Base-by-base conservation (phyloP, 345 rosid species). In the Populus simonii region DNA sequence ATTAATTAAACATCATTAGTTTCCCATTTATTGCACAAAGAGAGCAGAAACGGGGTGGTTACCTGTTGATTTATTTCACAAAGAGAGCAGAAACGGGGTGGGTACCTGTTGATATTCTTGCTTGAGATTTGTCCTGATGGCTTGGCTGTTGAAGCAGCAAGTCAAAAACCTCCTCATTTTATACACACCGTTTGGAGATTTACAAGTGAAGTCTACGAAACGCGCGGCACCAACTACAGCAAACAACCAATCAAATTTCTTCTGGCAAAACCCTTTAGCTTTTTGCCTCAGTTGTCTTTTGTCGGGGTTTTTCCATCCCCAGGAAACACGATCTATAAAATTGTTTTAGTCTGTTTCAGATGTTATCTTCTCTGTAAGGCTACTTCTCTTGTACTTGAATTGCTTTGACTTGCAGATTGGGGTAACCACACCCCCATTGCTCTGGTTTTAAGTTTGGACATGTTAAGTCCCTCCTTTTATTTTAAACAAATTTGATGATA, bases 351-450 rank as follows among this genome's bases (percentile, higher is more conserved):
- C 51, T 45, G 51, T 45, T 47, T 47, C 16, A 15, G 53, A 47
- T 47, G 18, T 43, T 43, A 43, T 43, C 75, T 68, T 77, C 8
- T 80, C 79, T 51, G 79, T 73, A 78, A 62, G 74, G 76, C 75
- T 66, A 68, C 66, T 67, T 36, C n/a, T 69, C 35, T n/a, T 47
- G 38, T n/a, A 38, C 41, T 27, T 1, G 39, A 72, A 57, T 86
- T 83, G 87, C 91, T 88, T 88, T 87, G 76, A 57, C 90, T 86
- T 90, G 86, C 90, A 90, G 87, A 73, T 20, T 68, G 78, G 81
- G 71, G 35, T 70, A 77, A 66, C 66, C 74, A 27, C 11, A 4
- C 76, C 71, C 27, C 49, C 49, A 27, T 55, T 65, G 77, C 78
- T 41, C 55, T 39, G 84, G 87, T 80, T 68, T 84, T 41, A 63